Evolutionary conservation across 2,329 filamentous ascomycete species (phyloP).

Genomic region (Fusarium abutilonis): DNA sequence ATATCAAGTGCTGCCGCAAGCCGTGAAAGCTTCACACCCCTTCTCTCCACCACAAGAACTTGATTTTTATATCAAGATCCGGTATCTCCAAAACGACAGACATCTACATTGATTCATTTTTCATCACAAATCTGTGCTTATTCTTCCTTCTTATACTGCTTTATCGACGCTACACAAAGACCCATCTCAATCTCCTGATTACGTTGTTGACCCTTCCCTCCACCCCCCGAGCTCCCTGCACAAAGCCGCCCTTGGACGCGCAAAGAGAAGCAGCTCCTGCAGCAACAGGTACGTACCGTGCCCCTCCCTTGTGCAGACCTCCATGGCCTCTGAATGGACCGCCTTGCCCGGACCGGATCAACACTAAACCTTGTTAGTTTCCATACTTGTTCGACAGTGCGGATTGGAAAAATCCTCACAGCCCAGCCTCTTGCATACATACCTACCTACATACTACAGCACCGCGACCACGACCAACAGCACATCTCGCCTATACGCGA

Average conservation of each 20-base stretch:
- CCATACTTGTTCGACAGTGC: slow-evolving; percentile 52
- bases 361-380: slow-evolving; percentile 53
- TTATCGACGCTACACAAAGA: slow-evolving; percentile 13
- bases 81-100: slow-evolving; percentile 5
- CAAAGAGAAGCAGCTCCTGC: slow-evolving; percentile 27
- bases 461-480: slow-evolving; percentile 41
- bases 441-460: slow-evolving; percentile 20
- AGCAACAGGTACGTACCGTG: slow-evolving; percentile 32
- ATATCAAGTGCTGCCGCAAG: not conserved
- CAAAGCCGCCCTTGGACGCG: slow-evolving; percentile 16
- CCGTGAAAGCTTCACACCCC: slow-evolving; percentile 32
- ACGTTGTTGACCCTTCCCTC: slow-evolving; percentile 12
- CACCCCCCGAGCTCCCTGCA: slow-evolving; percentile 28
- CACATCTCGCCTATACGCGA: slow-evolving; percentile 37
- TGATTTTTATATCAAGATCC: slow-evolving; percentile 31
- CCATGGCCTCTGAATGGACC: slow-evolving; percentile 44
- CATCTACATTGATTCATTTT: not conserved
- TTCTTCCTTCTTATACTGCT: not conserved
- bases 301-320: slow-evolving; percentile 25
- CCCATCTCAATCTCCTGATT: slow-evolving; percentile 2
- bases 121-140: slow-evolving; percentile 2
- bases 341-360: slow-evolving; percentile 50
- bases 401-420: slow-evolving; percentile 56
- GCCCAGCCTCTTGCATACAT: slow-evolving; percentile 50
- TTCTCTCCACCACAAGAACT: slow-evolving; percentile 10